Evolutionary conservation across 2,329 filamentous ascomycete genomes (phyloP).

Genomic region (Endothia cerciana): DNA sequence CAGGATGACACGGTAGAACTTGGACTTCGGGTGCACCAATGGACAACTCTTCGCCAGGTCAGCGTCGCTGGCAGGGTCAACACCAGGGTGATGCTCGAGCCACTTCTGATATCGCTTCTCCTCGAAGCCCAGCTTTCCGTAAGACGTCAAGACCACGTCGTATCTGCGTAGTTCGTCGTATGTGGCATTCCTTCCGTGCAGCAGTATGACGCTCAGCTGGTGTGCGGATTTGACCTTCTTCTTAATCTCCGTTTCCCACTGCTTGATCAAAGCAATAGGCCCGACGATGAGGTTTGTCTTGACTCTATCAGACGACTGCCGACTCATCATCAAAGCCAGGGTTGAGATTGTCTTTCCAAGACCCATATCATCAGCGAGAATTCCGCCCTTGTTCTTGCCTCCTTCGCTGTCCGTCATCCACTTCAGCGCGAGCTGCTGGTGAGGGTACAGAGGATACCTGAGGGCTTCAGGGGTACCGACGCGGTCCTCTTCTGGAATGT

Average conservation of each 20-base stretch:
- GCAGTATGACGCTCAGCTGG: constrained; percentile 66
- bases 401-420: constrained; percentile 79
- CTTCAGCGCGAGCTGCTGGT: constrained; percentile 77
- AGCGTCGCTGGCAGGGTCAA: constrained; percentile 39
- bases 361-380: constrained; percentile 82
- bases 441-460: constrained; percentile 71
- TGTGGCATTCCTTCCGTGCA: constrained; percentile 67
- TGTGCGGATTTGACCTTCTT: constrained; percentile 66
- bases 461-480: constrained; percentile 73
- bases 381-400: constrained; percentile 75
- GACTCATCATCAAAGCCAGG: constrained; percentile 73
- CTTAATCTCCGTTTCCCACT: constrained; percentile 82
- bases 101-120: constrained; percentile 64
- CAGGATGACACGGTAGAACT: constrained; percentile 73
- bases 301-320: constrained; percentile 59
- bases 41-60: constrained; percentile 49
- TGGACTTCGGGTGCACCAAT: constrained; percentile 61
- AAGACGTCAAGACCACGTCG: constrained; percentile 81
- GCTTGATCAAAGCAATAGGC: constrained; percentile 77
- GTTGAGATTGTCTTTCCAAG: constrained; percentile 85
- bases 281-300: constrained; percentile 84
- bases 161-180: constrained; percentile 66
- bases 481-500: constrained; percentile 63
- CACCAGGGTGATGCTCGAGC: constrained; percentile 51
- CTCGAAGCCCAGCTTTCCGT: constrained; percentile 71